Percentiles rank a stretch among this genome's conserved stretches.
phyloP scores from a whole-genome alignment of 768 basidiomycete genomes.

The Sporobolomyces roseus region DNA sequence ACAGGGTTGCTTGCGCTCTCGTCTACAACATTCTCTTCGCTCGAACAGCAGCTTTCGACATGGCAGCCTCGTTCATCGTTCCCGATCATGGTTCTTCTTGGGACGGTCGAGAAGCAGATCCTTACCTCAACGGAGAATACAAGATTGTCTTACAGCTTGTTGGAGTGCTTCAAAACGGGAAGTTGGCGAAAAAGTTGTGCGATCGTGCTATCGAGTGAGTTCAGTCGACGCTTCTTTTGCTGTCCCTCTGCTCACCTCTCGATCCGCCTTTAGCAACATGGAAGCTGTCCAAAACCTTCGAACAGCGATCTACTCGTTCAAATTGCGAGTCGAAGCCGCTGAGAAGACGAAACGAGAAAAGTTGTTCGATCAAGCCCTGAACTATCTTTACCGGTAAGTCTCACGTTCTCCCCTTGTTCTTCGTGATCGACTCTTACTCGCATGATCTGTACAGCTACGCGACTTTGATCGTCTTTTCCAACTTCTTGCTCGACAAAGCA shows the following conservation, averaged over 20 bases:
- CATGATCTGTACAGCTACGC: slow-evolving; percentile 67
- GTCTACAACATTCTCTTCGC: slow-evolving; percentile 42
- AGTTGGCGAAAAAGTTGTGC: slow-evolving; percentile 81
- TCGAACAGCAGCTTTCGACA: slow-evolving; percentile 29
- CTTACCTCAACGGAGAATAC: slow-evolving; percentile 67
- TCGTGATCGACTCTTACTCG: slow-evolving; percentile 49
- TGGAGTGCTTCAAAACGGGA: slow-evolving; percentile 60
- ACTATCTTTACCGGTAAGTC: slow-evolving; percentile 66
- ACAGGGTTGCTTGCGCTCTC: slow-evolving; percentile 43
- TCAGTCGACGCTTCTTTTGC: not conserved
- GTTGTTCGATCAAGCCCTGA: slow-evolving; percentile 70
- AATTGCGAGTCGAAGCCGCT: slow-evolving; percentile 61
- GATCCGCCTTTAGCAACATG: slow-evolving; percentile 27
- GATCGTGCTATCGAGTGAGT: slow-evolving; percentile 72
- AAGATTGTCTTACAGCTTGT: slow-evolving; percentile 86
- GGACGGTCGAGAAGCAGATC: slow-evolving; percentile 38
- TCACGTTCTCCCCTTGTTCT: not conserved
- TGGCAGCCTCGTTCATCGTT: slow-evolving; percentile 28
- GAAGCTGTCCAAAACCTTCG: slow-evolving; percentile 91
- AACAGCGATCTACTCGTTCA: slow-evolving; percentile 86
- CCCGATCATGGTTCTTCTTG: slow-evolving; percentile 21
- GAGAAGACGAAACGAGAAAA: slow-evolving; percentile 73
- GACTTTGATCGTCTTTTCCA: slow-evolving; percentile 86
- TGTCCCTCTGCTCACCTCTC: not conserved
- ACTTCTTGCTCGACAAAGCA: slow-evolving; percentile 74